Evolutionary conservation across 2,329 filamentous ascomycete genomes (phyloP).

Genomic region (Fusarium compactum): DNA sequence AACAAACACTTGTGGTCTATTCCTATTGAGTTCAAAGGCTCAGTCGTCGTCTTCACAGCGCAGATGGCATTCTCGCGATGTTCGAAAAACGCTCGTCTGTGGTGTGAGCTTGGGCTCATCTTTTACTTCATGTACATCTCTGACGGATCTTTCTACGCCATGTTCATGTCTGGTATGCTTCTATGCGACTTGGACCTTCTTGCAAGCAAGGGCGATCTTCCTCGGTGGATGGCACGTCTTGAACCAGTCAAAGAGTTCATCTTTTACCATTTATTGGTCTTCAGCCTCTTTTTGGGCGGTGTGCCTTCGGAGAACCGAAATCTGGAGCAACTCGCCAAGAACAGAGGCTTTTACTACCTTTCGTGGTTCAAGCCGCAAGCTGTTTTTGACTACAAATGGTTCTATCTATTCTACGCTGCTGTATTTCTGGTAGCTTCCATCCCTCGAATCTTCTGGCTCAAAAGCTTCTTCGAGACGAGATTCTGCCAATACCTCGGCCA

Average conservation of each 20-base stretch:
- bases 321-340: conserved; percentile 62
- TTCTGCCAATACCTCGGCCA: conserved; percentile 73
- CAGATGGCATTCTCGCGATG: conserved; percentile 68
- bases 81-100: conserved; percentile 65
- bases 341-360: conserved; percentile 71
- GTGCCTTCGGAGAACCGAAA: conserved; percentile 66
- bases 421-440: conserved; percentile 66
- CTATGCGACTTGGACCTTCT: conserved; percentile 72
- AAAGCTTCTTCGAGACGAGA: conserved; percentile 67
- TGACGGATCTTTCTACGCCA: conserved; percentile 72
- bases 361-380: conserved; percentile 74
- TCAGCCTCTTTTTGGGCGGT: conserved; percentile 69
- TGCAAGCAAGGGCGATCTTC: conserved; percentile 62
- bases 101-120: conserved; percentile 64
- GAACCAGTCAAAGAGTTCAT: conserved; percentile 63
- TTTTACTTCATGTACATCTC: conserved; percentile 76
- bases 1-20: conserved; percentile 74
- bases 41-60: conserved; percentile 70
- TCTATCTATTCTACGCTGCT: conserved; percentile 73
- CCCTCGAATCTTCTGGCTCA: conserved; percentile 69
- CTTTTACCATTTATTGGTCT: conserved; percentile 63
- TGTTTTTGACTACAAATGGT: conserved; percentile 75
- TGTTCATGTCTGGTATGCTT: conserved; percentile 72
- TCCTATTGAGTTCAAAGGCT: conserved; percentile 72
- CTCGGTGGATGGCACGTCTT: conserved; percentile 60